A percentile compares a stretch with the other conserved stretches of the same genome.
Evolutionary conservation across 345 rosid species (phyloP).

Genomic region (Zanthoxylum bungeanum): DNA sequence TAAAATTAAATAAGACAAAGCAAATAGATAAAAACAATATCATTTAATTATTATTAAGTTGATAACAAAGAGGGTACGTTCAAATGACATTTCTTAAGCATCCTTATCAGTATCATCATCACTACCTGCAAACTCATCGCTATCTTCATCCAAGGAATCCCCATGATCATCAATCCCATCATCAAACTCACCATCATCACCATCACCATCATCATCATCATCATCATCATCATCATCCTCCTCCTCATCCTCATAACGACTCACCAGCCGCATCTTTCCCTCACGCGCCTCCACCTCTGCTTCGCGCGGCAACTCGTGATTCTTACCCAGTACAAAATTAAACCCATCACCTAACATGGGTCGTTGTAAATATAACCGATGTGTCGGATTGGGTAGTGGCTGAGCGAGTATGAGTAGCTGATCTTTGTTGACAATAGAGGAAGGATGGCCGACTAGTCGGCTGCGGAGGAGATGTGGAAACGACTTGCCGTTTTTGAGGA

Average conservation of each 20-base stretch:
- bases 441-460: not conserved
- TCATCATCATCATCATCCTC: not conserved
- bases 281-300: not conserved
- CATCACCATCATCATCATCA: not conserved
- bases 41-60: no score
- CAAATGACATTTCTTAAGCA: not conserved
- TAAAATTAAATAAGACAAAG: no score
- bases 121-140: no score
- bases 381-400: not conserved
- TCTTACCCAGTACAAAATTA: not conserved
- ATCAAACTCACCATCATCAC: not conserved
- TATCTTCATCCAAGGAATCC: no score
- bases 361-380: not conserved
- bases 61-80: no score
- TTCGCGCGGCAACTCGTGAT: not conserved
- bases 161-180: not conserved
- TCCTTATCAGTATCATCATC: not conserved
- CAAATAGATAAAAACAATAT: no score
- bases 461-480: constrained; percentile 11
- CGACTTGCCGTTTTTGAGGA: constrained; percentile 11
- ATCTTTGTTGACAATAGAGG: not conserved
- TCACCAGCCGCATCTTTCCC: not conserved
- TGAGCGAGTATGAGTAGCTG: not conserved
- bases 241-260: not conserved
- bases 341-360: not conserved